Conservation (phyloP, 805 yeast species). For the Yarrowia sp. region DNA sequence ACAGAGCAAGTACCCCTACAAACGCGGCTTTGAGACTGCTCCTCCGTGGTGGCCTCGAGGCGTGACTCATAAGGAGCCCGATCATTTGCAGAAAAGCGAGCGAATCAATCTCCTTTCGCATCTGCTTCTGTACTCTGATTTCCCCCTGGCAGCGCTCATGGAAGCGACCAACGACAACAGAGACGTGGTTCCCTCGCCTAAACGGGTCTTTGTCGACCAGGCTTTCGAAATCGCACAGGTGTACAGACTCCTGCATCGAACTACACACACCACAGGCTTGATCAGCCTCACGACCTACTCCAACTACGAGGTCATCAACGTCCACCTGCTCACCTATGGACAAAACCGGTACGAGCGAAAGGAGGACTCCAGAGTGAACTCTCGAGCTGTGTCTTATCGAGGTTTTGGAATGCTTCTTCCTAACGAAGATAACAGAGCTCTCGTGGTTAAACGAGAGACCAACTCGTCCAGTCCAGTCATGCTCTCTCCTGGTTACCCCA, state of each 20-base stretch:
- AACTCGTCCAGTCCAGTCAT: neutral
- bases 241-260: neutral
- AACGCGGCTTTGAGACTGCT: constrained; percentile 55
- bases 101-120: constrained; percentile 57
- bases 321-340: constrained; percentile 7
- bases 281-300: neutral
- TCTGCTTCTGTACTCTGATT: constrained; percentile 37
- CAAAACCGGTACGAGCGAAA: constrained; percentile 23
- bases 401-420: neutral
- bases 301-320: neutral
- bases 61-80: constrained; percentile 73
- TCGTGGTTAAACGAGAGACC: neutral
- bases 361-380: neutral
- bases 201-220: constrained; percentile 25
- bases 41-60: constrained; percentile 77
- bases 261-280: neutral
- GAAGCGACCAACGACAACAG: constrained; percentile 15
- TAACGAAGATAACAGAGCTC: neutral
- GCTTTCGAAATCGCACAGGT: neutral
- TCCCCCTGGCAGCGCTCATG: neutral
- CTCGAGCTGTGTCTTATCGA: neutral
- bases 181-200: constrained; percentile 15
- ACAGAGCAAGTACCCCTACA: constrained; percentile 69
- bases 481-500: neutral
- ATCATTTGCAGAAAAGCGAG: constrained; percentile 67